These are phyloP conservation scores for Fusarium torulosum DNA, from an alignment of 2,329 filamentous ascomycete genomes.

Conservation along the genomic window DNA sequence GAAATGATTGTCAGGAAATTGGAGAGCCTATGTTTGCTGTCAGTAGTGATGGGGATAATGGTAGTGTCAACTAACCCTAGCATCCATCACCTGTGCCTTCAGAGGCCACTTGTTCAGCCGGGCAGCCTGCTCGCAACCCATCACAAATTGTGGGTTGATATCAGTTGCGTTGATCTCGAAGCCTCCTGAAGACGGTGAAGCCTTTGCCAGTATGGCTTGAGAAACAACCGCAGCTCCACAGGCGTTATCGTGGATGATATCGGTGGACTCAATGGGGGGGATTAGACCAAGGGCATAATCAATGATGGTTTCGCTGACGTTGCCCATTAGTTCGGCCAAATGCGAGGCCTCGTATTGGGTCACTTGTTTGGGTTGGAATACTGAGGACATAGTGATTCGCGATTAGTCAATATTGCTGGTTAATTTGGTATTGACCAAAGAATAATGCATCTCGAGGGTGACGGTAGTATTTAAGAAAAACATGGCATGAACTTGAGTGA, in stretches of 20 bases:
- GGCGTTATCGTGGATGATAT: not conserved
- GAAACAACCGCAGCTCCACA: not conserved
- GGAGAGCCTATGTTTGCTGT: not conserved
- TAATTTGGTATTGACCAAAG: too few species aligned
- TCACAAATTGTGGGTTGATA: not conserved
- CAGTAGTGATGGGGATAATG: rapidly evolving
- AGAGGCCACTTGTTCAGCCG: not conserved
- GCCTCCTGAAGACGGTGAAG: not conserved
- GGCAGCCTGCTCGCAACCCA: not conserved
- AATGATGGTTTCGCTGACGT: not conserved
- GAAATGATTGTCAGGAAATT: constrained; percentile 1
- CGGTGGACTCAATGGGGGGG: not conserved
- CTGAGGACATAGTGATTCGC: not conserved
- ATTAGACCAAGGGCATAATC: not conserved
- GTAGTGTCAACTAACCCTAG: not conserved
- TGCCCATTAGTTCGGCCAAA: not conserved
- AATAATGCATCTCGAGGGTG: too few species aligned
- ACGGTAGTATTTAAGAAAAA: too few species aligned
- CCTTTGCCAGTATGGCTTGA: not conserved
- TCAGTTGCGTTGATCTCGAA: not conserved
- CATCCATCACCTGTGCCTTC: constrained; percentile 2
- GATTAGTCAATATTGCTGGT: too few species aligned
- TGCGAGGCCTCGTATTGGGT: not conserved
- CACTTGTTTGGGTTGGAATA: constrained; percentile 1
- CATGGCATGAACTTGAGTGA: not conserved